phyloP scores from a whole-genome alignment of 495 filamentous ascomycete species.

The Apiosordaria backusii region DNA sequence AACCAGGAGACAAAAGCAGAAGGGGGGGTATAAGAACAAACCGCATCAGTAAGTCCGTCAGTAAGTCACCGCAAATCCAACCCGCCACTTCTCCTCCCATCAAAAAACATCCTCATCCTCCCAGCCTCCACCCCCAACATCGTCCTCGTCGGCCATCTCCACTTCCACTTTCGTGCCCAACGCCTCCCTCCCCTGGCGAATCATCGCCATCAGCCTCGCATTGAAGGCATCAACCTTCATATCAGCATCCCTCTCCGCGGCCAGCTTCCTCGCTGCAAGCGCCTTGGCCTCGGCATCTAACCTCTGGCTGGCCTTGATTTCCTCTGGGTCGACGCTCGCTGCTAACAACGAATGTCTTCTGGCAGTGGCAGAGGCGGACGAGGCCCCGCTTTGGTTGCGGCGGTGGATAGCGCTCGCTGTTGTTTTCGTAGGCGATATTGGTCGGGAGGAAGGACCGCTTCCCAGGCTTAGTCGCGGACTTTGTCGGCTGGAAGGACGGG shows the following conservation, averaged over 20 bases:
- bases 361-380: slow-evolving; percentile 23
- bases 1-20: neutral
- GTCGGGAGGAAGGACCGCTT: slow-evolving; percentile 5
- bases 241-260: slow-evolving; percentile 75
- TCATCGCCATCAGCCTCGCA: slow-evolving; percentile 74
- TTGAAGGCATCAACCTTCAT: slow-evolving; percentile 74
- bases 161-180: slow-evolving; percentile 76
- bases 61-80: neutral
- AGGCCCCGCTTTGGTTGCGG: slow-evolving; percentile 35
- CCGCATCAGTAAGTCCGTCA: neutral
- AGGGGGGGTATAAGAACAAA: slow-evolving; percentile 1
- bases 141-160: slow-evolving; percentile 52
- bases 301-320: slow-evolving; percentile 40
- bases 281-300: slow-evolving; percentile 59
- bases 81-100: neutral
- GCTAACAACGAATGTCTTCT: neutral
- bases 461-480: slow-evolving; percentile 8
- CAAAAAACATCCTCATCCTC: slow-evolving; percentile 5
- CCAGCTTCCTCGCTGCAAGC: slow-evolving; percentile 60
- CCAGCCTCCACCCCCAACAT: slow-evolving; percentile 26
- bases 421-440: slow-evolving; percentile 24
- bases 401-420: slow-evolving; percentile 26
- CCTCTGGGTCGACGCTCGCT: slow-evolving; percentile 22
- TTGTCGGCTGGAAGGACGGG: slow-evolving; percentile 15
- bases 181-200: slow-evolving; percentile 81